A percentile compares a stretch with the other conserved stretches of the same genome.
phyloP scores from a whole-genome alignment of 306 rosid genomes.

The Dryas alaskensis region DNA sequence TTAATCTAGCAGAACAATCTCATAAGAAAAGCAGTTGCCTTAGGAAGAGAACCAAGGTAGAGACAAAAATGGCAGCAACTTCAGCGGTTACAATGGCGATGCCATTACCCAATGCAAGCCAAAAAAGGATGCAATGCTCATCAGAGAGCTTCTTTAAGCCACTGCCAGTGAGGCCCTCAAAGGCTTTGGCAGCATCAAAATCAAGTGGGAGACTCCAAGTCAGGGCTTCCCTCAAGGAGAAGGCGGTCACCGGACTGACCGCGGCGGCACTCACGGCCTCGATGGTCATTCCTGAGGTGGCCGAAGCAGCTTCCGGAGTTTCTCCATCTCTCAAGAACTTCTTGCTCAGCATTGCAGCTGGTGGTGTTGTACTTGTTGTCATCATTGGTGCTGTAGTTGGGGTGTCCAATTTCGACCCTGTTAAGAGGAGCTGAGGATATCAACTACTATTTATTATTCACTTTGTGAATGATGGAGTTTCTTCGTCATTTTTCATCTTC shows the following conservation, averaged over 20 bases:
- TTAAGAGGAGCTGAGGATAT: constrained; percentile 62
- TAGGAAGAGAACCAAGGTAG: constrained; percentile 8
- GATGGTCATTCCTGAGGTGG: constrained; percentile 79
- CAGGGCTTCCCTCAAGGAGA: constrained; percentile 85
- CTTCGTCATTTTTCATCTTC: constrained; percentile 27
- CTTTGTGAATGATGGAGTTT: not conserved
- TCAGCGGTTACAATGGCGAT: constrained; percentile 73
- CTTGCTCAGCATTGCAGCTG: constrained; percentile 91
- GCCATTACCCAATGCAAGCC: constrained; percentile 50
- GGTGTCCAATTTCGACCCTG: constrained; percentile 91
- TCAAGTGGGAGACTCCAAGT: constrained; percentile 45
- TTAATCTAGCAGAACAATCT: constrained; percentile 10
- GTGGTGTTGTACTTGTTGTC: constrained; percentile 61
- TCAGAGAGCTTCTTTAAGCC: constrained; percentile 63
- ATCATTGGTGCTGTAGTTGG: constrained; percentile 75
- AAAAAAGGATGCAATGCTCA: constrained; percentile 43
- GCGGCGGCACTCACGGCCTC: constrained; percentile 77
- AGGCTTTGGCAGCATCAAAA: constrained; percentile 34
- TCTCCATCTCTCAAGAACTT: constrained; percentile 91
- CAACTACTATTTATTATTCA: not conserved
- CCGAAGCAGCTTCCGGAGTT: constrained; percentile 75
- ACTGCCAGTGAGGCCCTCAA: constrained; percentile 40
- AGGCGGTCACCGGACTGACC: constrained; percentile 64
- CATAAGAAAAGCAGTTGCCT: constrained; percentile 1
- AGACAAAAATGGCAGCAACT: constrained; percentile 60